These are phyloP conservation scores for Colletotrichum sp. DNA, from an alignment of 2,329 filamentous ascomycete species.

Conservation along the genomic window DNA sequence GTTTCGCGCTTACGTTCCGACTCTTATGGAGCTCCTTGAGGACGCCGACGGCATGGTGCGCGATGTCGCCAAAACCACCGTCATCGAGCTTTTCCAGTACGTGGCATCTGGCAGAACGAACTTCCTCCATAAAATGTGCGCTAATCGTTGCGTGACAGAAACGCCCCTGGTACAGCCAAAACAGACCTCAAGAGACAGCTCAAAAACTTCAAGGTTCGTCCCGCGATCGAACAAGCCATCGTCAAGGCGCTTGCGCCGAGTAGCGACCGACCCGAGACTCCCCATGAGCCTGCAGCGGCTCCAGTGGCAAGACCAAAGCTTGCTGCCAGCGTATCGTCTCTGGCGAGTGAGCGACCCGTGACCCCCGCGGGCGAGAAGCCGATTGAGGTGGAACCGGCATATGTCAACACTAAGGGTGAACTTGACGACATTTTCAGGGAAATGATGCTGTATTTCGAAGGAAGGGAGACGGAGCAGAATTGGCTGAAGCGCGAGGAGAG, in stretches of 20 bases:
- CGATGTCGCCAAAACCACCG: slow-evolving; percentile 80
- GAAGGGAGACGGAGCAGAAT: slow-evolving; percentile 88
- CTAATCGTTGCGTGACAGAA: slow-evolving; percentile 79
- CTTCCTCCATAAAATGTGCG: slow-evolving; percentile 54
- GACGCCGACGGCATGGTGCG: slow-evolving; percentile 89
- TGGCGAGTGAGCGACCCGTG: slow-evolving; percentile 54
- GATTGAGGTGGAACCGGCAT: slow-evolving; percentile 78
- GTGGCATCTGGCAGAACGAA: slow-evolving; percentile 23
- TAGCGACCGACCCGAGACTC: slow-evolving; percentile 44
- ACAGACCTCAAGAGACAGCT: slow-evolving; percentile 88
- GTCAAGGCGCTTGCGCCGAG: slow-evolving; percentile 72
- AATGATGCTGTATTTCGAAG: slow-evolving; percentile 84
- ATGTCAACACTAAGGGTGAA: slow-evolving; percentile 84
- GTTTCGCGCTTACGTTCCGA: slow-evolving; percentile 83
- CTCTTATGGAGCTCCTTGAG: slow-evolving; percentile 84
- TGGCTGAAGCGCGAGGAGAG: slow-evolving; percentile 88
- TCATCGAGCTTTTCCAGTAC: slow-evolving; percentile 86
- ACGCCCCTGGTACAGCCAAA: slow-evolving; percentile 82
- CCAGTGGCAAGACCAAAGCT: slow-evolving; percentile 49
- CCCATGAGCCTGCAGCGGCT: slow-evolving; percentile 41
- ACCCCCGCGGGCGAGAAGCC: slow-evolving; percentile 71
- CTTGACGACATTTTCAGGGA: slow-evolving; percentile 86
- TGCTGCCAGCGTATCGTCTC: slow-evolving; percentile 56
- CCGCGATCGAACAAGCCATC: slow-evolving; percentile 84
- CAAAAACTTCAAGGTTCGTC: slow-evolving; percentile 82